Percentiles rank a stretch among this genome's conserved stretches.
Evolutionary conservation across 805 yeast species (phyloP).

Genomic region (Suhomyces sp.): DNA sequence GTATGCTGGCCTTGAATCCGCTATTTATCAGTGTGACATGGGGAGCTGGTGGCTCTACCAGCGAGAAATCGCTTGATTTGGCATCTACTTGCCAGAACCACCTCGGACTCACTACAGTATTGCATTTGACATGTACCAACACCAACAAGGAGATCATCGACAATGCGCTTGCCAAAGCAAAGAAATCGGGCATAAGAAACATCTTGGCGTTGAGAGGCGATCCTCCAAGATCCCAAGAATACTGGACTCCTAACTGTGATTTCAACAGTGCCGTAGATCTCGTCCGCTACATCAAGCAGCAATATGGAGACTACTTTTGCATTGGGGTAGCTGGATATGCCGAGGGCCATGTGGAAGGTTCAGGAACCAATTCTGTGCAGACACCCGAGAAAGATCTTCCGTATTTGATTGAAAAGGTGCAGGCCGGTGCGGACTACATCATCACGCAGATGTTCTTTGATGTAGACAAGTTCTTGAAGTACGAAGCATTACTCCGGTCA

Average conservation of each 20-base stretch:
- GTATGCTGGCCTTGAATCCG: slow-evolving; percentile 88
- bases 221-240: slow-evolving; percentile 79
- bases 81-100: slow-evolving; percentile 75
- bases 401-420: slow-evolving; percentile 74
- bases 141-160: slow-evolving; percentile 77
- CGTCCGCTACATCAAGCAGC: slow-evolving; percentile 68
- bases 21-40: slow-evolving; percentile 90
- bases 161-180: slow-evolving; percentile 69
- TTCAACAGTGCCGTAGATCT: slow-evolving; percentile 83
- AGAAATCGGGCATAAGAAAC: slow-evolving; percentile 75
- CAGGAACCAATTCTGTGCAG: slow-evolving; percentile 55
- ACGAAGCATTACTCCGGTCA: slow-evolving; percentile 52
- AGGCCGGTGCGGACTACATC: slow-evolving; percentile 94
- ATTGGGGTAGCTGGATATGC: slow-evolving; percentile 98
- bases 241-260: slow-evolving; percentile 51
- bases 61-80: slow-evolving; percentile 78
- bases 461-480: slow-evolving; percentile 67
- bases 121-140: slow-evolving; percentile 95
- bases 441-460: slow-evolving; percentile 91
- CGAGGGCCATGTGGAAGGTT: slow-evolving; percentile 93
- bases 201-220: slow-evolving; percentile 94
- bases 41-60: slow-evolving; percentile 98
- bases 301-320: slow-evolving; percentile 80
- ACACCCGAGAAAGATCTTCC: slow-evolving; percentile 70
- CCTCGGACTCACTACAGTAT: slow-evolving; percentile 81